These are phyloP conservation scores for Pythium dissotocum DNA, from an alignment of 352 stramenopile genomes.

Conservation along the genomic window DNA sequence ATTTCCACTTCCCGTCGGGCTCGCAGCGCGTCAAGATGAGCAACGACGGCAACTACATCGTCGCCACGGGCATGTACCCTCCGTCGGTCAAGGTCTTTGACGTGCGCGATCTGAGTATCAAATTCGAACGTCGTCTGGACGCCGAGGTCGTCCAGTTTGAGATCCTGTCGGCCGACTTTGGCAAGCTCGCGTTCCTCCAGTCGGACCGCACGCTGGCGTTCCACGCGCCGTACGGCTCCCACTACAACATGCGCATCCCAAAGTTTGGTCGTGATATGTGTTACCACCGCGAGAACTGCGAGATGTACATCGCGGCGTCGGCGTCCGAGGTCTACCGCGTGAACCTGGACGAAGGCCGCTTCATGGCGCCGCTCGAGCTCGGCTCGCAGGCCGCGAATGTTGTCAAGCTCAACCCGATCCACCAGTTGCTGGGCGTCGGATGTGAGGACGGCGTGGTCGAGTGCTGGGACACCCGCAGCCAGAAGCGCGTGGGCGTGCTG, in stretches of 20 bases:
- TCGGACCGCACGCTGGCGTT: conserved; percentile 96
- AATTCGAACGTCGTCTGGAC: conserved; percentile 98
- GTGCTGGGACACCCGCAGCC: conserved; percentile 94
- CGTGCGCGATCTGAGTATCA: conserved; percentile 96
- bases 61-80: conserved; percentile 96
- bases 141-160: conserved; percentile 96
- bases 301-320: conserved; percentile 93
- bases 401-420: conserved; percentile 87
- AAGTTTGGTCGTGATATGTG: conserved; percentile 97
- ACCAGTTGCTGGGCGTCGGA: conserved; percentile 89
- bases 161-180: conserved; percentile 95
- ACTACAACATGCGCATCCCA: conserved; percentile 96
- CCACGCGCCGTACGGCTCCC: conserved; percentile 97
- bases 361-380: conserved; percentile 87
- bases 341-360: conserved; percentile 98
- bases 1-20: conserved; percentile 97
- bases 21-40: conserved; percentile 95
- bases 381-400: conserved; percentile 81
- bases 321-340: conserved; percentile 94
- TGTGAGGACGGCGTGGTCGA: conserved; percentile 95
- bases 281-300: conserved; percentile 96
- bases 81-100: conserved; percentile 96
- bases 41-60: conserved; percentile 94
- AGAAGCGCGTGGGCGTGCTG: conserved; percentile 71
- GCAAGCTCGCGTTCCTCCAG: conserved; percentile 97